Evolutionary conservation across 2,329 filamentous ascomycete genomes (phyloP).

Genomic region (Ilyonectria sp.): DNA sequence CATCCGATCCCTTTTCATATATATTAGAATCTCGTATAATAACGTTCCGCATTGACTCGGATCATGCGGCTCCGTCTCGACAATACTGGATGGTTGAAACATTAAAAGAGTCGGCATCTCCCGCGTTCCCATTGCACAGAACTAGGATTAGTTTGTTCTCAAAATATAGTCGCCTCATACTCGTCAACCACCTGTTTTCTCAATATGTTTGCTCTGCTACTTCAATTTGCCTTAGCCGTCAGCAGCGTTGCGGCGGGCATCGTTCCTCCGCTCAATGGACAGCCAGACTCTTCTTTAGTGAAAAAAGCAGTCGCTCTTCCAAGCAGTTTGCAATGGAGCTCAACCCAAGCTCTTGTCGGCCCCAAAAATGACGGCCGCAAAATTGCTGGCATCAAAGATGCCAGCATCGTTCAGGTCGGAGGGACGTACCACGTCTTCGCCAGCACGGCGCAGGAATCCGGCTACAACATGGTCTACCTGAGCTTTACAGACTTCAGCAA

Average conservation of each 20-base stretch:
- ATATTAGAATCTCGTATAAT: too few relatives aligned
- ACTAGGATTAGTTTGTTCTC: too few relatives aligned
- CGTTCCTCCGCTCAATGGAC: neutral
- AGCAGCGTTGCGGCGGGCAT: neutral
- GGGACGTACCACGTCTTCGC: slow-evolving; percentile 24
- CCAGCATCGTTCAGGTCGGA: slow-evolving; percentile 7
- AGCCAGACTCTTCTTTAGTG: neutral
- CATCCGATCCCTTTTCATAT: too few relatives aligned
- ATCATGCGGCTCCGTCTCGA: too few relatives aligned
- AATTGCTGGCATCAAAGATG: slow-evolving; percentile 17
- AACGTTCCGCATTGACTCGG: too few relatives aligned
- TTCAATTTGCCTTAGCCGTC: neutral
- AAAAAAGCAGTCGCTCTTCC: neutral
- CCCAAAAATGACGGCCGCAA: slow-evolving; percentile 20
- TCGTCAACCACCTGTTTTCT: neutral
- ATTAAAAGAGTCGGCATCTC: too few relatives aligned
- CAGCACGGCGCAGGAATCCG: slow-evolving; percentile 10
- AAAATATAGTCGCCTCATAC: neutral
- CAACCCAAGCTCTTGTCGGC: neutral
- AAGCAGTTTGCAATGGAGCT: slow-evolving; percentile 16
- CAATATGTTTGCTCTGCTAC: neutral
- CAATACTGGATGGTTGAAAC: too few relatives aligned
- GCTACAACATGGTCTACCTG: slow-evolving; percentile 18
- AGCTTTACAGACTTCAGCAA: slow-evolving; percentile 15
- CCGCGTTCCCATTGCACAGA: too few relatives aligned